A percentile compares a stretch with the other conserved stretches of the same genome.
Conservation (phyloP, 2,329 filamentous ascomycete species). For the Volutella citrinella region DNA sequence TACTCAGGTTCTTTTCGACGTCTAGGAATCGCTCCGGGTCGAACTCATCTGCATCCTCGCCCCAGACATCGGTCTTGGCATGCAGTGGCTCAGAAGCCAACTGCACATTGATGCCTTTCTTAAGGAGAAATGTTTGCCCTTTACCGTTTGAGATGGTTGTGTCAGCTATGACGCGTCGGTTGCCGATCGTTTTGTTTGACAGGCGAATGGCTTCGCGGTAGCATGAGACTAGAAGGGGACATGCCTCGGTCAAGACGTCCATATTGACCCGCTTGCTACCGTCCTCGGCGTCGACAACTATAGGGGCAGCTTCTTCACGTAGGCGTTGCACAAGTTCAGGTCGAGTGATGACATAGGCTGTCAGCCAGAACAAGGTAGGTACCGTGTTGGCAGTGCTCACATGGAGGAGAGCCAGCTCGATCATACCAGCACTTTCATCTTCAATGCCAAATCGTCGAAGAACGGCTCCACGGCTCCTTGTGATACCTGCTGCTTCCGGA, state of each 20-base stretch:
- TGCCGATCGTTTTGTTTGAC: conserved; percentile 34
- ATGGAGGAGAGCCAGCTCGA: conserved; percentile 29
- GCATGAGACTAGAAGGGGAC: conserved; percentile 41
- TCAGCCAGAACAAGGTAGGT: conserved; percentile 36
- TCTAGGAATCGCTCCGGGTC: conserved; percentile 22
- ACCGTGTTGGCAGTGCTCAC: conserved; percentile 33
- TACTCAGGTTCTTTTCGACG: conserved; percentile 1
- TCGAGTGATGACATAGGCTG: conserved; percentile 27
- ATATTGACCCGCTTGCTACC: conserved; percentile 31
- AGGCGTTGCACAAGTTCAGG: conserved; percentile 20
- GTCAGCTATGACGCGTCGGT: conserved; percentile 40
- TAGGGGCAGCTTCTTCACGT: conserved; percentile 8
- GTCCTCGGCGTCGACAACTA: neutral
- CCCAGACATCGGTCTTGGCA: conserved; percentile 20
- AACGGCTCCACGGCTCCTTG: conserved; percentile 25
- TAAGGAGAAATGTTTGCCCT: conserved; percentile 26
- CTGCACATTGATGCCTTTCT: conserved; percentile 27
- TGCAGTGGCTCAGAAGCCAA: conserved; percentile 24
- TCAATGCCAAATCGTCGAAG: conserved; percentile 28
- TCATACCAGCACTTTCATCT: conserved; percentile 22
- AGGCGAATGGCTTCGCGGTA: conserved; percentile 45
- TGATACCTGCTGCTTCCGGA: too few species aligned
- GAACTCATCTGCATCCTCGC: conserved; percentile 19
- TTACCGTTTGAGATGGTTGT: conserved; percentile 29
- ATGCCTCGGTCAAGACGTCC: conserved; percentile 32